Evolutionary conservation across 108 stramenopile genomes (phyloP), one percentile per base, ranked within the genome.

Genomic region (Mediolabrus comicus): DNA sequence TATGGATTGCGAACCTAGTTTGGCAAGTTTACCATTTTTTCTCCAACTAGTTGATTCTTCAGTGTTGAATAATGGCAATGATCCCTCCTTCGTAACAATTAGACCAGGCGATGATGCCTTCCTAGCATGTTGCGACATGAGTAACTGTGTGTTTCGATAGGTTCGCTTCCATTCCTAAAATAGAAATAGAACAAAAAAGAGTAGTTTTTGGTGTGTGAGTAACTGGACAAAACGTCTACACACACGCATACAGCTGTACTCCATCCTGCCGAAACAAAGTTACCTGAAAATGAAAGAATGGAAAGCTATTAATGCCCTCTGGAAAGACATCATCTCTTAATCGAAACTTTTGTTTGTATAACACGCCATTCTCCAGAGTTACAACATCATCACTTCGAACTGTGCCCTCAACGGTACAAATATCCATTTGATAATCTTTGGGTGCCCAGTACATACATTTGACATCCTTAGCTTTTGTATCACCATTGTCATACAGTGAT

Each of bases 381-480:
- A 94, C 78, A 16, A 87, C 91, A 31, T 94, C 88, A 19, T 67
- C 68, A 19, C 77, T 70, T 6, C 65, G 56, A 2, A 86, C 86
- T 54, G 55, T 75, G 0, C 64, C 63, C 8, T 66, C 75, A 25
- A 75, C 66, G 1, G 86, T 65, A 74, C 95, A 95, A 25, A 95
- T 71, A 29, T 81, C 75, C 58, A 72, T 72, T 71, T 92, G 92
- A 67, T 93, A 95, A 22, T 83, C 84, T 36, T 82, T 68, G 13
- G 83, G 89, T 8, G 87, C 95, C 95, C 95, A 95, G 72, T 87
- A 92, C 95, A 95, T 95, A 59, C 95, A 95, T 28, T 90, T 86
- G 25, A 68, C 74, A 14, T 76, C 72, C 14, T 57, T 35, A 3
- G 81, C 80, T 8, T 32, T 8, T 11, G 78, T 61, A 11, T 80